A percentile compares a stretch with the other conserved stretches of the same genome.
These are phyloP conservation scores for Wickerhamomyces silvicola DNA, from an alignment of 805 yeast genomes.

Conservation along the genomic window DNA sequence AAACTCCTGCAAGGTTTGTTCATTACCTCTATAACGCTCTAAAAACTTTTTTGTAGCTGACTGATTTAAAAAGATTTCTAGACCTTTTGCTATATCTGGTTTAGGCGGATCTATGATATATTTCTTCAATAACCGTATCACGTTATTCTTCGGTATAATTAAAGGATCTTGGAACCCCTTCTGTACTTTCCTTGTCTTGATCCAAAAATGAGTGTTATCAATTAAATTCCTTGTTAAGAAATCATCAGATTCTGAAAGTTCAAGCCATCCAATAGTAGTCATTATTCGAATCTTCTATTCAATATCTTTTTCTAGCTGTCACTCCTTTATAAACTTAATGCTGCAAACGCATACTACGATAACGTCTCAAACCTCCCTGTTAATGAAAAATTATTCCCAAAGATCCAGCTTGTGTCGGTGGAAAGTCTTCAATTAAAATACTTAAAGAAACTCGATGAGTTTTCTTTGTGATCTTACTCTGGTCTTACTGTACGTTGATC, in stretches of 20 bases:
- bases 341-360: no score
- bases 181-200: slow-evolving; percentile 20
- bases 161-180: slow-evolving; percentile 2
- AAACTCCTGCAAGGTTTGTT: slow-evolving; percentile 24
- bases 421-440: no score
- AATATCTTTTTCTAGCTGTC: no score
- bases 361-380: no score
- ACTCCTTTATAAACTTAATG: no score
- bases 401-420: no score
- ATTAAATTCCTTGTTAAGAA: slow-evolving; percentile 23
- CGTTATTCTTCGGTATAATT: slow-evolving; percentile 3
- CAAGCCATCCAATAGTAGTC: slow-evolving; percentile 15
- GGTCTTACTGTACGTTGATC: no score
- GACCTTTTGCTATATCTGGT: slow-evolving; percentile 16
- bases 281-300: no score
- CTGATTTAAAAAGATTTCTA: slow-evolving; percentile 20
- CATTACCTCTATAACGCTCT: slow-evolving; percentile 14
- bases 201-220: slow-evolving; percentile 23
- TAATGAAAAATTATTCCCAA: no score
- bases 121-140: slow-evolving; percentile 5
- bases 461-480: no score
- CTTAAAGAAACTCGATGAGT: no score
- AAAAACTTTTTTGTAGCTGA: slow-evolving; percentile 23
- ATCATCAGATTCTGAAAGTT: slow-evolving; percentile 24
- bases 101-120: slow-evolving; percentile 9